phyloP scores from a whole-genome alignment of 129 eudicot species.

The Mikania micrantha region DNA sequence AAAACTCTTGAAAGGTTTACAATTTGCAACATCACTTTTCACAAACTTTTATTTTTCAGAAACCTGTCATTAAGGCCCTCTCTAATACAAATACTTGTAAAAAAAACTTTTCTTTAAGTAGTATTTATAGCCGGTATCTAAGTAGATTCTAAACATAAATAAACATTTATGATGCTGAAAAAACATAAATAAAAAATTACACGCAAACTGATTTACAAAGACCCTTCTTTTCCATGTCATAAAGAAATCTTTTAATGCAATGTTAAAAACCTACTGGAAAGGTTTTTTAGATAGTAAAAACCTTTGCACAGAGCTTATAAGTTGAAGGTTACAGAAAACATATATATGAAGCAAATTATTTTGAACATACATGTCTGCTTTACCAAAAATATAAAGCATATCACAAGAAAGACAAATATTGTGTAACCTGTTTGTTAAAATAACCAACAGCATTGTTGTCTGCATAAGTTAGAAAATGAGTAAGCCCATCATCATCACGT shows the following conservation, averaged over 20 bases:
- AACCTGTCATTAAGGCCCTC: not conserved
- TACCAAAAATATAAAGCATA: not conserved
- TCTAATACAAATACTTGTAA: not conserved
- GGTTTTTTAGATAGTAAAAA: not conserved
- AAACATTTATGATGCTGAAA: not conserved
- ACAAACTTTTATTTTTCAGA: not conserved
- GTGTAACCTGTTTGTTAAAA: conserved; percentile 85
- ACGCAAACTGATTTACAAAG: not conserved
- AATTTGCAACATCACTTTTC: not conserved
- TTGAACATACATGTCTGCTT: not conserved
- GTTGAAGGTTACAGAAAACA: not conserved
- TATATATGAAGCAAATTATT: not conserved
- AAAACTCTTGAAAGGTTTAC: too few species aligned
- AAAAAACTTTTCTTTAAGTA: not conserved
- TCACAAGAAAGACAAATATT: conserved; percentile 7
- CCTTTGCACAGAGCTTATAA: not conserved
- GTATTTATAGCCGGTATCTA: not conserved
- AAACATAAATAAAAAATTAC: not conserved
- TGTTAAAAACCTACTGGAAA: not conserved
- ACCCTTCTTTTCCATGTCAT: not conserved
- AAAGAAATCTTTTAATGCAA: not conserved
- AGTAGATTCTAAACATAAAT: not conserved
- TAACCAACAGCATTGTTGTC: conserved; percentile 99
- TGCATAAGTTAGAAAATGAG: conserved; percentile 96
- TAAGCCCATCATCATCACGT: conserved; percentile 87